phyloP scores from a whole-genome alignment of 1,284 basidiomycete species.

The Cystobasidiaceae sp. region DNA sequence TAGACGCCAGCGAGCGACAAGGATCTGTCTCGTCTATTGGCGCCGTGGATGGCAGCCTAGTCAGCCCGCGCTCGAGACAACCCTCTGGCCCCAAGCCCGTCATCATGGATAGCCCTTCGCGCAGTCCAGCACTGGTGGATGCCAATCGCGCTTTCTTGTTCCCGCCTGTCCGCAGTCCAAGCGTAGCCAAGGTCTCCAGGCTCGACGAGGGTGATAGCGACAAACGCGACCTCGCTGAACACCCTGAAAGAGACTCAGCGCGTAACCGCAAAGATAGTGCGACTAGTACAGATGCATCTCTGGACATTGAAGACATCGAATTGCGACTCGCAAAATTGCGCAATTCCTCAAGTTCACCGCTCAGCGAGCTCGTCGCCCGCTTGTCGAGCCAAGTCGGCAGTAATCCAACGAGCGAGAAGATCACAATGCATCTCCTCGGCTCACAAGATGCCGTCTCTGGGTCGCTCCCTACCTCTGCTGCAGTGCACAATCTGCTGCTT shows the following conservation, averaged over 20 bases:
- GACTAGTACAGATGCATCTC: background rate
- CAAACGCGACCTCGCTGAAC: background rate
- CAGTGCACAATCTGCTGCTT: background rate
- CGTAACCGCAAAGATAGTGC: background rate
- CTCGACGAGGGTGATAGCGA: background rate
- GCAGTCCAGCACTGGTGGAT: slow-evolving; percentile 19
- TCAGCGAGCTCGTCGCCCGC: slow-evolving; percentile 13
- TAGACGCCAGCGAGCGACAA: too few species aligned
- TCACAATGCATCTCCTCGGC: background rate
- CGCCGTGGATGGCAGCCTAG: background rate
- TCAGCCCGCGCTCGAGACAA: background rate
- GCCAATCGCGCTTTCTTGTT: slow-evolving; percentile 4
- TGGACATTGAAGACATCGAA: background rate
- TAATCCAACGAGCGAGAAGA: background rate
- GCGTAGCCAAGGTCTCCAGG: too few species aligned
- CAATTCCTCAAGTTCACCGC: slow-evolving; percentile 9
- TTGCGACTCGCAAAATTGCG: background rate
- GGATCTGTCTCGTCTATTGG: background rate
- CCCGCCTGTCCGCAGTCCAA: background rate
- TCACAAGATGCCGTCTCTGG: too few species aligned
- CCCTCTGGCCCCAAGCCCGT: slow-evolving; percentile 10
- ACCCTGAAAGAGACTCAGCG: background rate
- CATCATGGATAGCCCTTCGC: slow-evolving; percentile 22
- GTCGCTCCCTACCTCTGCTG: too few species aligned
- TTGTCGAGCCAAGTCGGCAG: background rate